Conservation (phyloP, 1,284 basidiomycete genomes). For the Ceratobasidium sp. region DNA sequence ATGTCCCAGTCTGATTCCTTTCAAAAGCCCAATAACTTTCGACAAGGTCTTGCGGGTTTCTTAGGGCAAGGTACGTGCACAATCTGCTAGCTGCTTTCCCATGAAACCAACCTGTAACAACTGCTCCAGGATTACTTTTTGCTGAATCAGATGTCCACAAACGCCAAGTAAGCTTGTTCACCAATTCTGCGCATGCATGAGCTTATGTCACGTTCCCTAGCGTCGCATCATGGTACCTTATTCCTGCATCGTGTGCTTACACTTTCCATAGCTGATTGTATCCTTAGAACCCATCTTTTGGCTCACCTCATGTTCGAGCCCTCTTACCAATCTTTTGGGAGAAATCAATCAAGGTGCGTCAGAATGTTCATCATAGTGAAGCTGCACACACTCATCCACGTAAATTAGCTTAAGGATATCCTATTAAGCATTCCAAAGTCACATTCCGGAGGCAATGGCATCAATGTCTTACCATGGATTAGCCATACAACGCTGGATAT, state of each 20-base stretch:
- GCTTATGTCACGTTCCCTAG: conserved; percentile 11
- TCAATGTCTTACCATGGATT: conserved; percentile 41
- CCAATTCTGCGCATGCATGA: not conserved
- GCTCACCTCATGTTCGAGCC: conserved; percentile 27
- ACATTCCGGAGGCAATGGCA: not conserved
- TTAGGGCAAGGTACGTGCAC: not conserved
- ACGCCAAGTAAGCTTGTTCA: conserved; percentile 33
- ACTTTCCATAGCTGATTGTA: not conserved
- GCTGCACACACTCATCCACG: not conserved
- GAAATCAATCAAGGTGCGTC: conserved; percentile 29
- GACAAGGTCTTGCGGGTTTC: conserved; percentile 7
- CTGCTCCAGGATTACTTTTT: conserved; percentile 17
- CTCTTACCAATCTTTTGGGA: conserved; percentile 39
- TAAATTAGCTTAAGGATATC: conserved; percentile 27
- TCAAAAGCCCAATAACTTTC: conserved; percentile 9
- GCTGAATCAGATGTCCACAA: conserved; percentile 42
- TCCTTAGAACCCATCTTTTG: conserved; percentile 43
- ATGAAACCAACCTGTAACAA: not conserved
- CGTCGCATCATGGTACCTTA: conserved; percentile 16
- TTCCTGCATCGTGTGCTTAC: not conserved
- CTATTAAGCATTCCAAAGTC: not conserved
- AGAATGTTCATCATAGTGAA: not conserved
- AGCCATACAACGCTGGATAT: conserved; percentile 41
- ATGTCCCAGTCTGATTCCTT: not conserved
- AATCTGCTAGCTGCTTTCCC: not conserved